Conservation (phyloP, 805 yeast species). For the Grigorovia jiainica region DNA sequence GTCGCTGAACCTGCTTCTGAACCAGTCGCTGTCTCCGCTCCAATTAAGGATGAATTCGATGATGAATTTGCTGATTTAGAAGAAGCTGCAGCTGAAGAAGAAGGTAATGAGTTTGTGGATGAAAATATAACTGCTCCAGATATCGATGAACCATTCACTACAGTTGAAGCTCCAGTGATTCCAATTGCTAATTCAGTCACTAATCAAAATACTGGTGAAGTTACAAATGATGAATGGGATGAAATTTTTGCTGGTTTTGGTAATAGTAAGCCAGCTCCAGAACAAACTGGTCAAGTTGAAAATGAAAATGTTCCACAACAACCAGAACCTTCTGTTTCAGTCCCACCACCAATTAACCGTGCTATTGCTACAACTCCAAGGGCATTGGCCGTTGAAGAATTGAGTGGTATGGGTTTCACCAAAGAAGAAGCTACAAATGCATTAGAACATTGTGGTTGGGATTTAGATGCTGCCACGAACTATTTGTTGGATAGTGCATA, state of each 20-base stretch:
- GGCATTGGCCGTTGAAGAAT: conserved; percentile 58
- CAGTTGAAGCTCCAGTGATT: neutral
- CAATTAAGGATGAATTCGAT: conserved; percentile 26
- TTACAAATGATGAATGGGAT: conserved; percentile 78
- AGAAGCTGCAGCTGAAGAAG: conserved; percentile 35
- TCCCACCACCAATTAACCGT: conserved; percentile 14
- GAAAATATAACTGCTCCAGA: conserved; percentile 1
- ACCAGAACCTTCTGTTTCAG: conserved; percentile 6
- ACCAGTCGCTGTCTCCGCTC: conserved; percentile 6
- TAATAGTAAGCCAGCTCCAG: conserved; percentile 27
- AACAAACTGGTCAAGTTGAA: conserved; percentile 8
- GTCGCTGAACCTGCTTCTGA: conserved; percentile 4
- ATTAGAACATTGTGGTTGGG: conserved; percentile 58
- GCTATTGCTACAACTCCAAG: conserved; percentile 38
- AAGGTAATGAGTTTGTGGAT: conserved; percentile 17
- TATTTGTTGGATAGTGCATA: conserved; percentile 64
- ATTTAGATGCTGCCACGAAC: conserved; percentile 81
- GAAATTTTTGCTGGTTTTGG: conserved; percentile 87
- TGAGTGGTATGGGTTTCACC: conserved; percentile 85
- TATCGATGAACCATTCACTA: conserved; percentile 14
- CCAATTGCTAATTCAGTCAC: neutral
- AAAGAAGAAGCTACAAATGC: conserved; percentile 59
- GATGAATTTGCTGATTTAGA: conserved; percentile 38
- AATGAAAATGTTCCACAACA: conserved; percentile 7
- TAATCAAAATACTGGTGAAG: conserved; percentile 6